A percentile compares a stretch with the other conserved stretches of the same genome.
Conservation (phyloP, 164 flowering plant species). For the Nelumbo lutea region DNA sequence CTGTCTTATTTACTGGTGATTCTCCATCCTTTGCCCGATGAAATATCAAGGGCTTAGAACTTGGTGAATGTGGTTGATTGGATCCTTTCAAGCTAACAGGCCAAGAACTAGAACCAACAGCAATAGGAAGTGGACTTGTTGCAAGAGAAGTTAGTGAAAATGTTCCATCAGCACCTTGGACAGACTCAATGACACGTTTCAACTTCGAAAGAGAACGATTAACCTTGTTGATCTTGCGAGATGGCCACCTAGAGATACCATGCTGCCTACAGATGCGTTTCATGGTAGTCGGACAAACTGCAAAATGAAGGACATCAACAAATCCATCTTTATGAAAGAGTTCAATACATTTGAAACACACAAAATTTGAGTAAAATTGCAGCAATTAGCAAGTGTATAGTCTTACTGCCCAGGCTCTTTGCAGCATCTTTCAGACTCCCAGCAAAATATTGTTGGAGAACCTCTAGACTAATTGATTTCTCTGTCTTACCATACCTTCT, state of each 20-base stretch:
- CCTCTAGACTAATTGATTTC: conserved; percentile 85
- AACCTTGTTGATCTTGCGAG: conserved; percentile 94
- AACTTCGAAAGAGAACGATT: conserved; percentile 89
- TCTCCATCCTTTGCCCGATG: conserved; percentile 25
- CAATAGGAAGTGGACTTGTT: conserved; percentile 53
- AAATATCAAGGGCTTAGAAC: conserved; percentile 28
- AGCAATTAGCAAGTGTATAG: background rate
- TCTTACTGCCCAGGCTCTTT: conserved; percentile 92
- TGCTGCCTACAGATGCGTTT: conserved; percentile 97
- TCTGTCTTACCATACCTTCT: conserved; percentile 80
- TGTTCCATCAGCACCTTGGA: conserved; percentile 76
- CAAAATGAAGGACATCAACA: conserved; percentile 17
- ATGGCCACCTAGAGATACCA: conserved; percentile 96
- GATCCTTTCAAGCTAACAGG: conserved; percentile 42
- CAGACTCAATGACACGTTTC: conserved; percentile 88
- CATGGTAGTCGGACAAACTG: conserved; percentile 99
- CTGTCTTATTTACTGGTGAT: conserved; percentile 20
- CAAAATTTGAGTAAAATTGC: background rate
- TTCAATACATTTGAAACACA: conserved; percentile 3
- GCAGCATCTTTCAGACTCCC: conserved; percentile 99
- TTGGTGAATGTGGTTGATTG: conserved; percentile 33
- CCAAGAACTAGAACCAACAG: conserved; percentile 57
- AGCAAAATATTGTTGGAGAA: conserved; percentile 86
- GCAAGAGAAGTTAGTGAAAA: conserved; percentile 52
- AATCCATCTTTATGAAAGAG: conserved; percentile 2